Evolutionary conservation across 2,329 filamentous ascomycete species (phyloP), one percentile per base, ranked within the genome.

Genomic region (Elsinoe arachidis): DNA sequence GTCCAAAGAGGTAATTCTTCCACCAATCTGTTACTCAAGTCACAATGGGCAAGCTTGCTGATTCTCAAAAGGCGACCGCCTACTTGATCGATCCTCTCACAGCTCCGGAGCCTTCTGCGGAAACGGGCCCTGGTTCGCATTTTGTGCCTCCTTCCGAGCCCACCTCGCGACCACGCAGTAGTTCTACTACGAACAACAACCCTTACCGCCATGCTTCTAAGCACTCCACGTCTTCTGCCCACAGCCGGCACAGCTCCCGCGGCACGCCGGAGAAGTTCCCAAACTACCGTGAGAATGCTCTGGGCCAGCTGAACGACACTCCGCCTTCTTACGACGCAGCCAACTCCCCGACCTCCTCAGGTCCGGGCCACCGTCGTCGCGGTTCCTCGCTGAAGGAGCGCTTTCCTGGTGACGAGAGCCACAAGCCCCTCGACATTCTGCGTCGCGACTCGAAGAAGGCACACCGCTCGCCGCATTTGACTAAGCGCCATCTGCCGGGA

Each of bases 1-100:
- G 51, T 59, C 62, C 7, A 64, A 64, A 61, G 56, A 60, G 57
- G 62, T 63, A 60, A 37, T 33, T 26, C 17, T 30, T 17, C 33
- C 21, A 12, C 14, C 35, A 47, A 61, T 34, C 17, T 30, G 35
- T 55, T 23, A 47, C 14, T 14, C 38, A 21, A 41, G 30, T 33
- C 39, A 34, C 30, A 35, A 39, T 43, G 44, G 59, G 60, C 21
- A 51, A 53, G 21, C 46, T 58, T 41, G 53, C 63, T 63, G 56
- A 67, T 54, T 53, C 35, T 33, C 59, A 37, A 14, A 66, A 88
- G 85, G 83, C 85, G 43, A 75, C 78, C 55, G 79, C 81, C 65
- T 84, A 86, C 66, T 75, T 90, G 44, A 80, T 89, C 62, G 84
- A 87, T 64, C 87, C 86, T 62, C 74, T 90, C 61, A 83, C 77